Base-by-base conservation (phyloP, 306 rosid species). In the Quercus rubra region DNA sequence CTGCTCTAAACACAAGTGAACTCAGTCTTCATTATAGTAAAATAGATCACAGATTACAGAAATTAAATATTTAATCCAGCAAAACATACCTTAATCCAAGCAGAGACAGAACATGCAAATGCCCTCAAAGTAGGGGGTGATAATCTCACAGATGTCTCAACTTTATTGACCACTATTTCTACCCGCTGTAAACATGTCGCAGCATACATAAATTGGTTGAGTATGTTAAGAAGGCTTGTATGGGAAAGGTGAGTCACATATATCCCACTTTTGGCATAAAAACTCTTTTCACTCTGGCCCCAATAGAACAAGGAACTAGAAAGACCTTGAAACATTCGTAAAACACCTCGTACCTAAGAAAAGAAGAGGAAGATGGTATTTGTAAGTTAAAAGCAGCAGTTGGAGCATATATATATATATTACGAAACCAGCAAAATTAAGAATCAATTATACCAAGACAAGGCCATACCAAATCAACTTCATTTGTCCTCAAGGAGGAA, bases 271-370 rank as follows among this genome's bases (percentile, higher is more conserved):
- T 95, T 87, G 62, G 80, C 87, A 67, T 81, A 78, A 77, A 90
- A 95, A 73, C 77, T 35, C 38, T 80, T 86, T 46, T 35, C 88
- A 41, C 9, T 73, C 1, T 71, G 75, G 59, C 92, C 94, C 99
- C 99, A 95, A 69, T 14, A 78, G 78, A 95, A 95, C 9, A 90
- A 58, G 51, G 93, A 82, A 74, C 97, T 79, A 5, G 94, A 86
- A 85, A 89, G 89, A 67, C 99, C 99, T 90, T 95, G 99, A 58
- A 95, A 77, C 88, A 91, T 95, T 85, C 92, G 92, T 17, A 95
- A 83, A 79, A 92, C 92, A 72, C 96, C 89, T 23, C 92, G 91
- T n/a, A 95, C 97, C 99, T 94, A 80, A 30, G 11, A 79, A 54
- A 19, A 54, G 17, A 73, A 55, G 58, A 35, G 51, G 23, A 5